Evolutionary conservation across 176 grass and related monocot genomes (phyloP).

Genomic region (Carex littledalei): DNA sequence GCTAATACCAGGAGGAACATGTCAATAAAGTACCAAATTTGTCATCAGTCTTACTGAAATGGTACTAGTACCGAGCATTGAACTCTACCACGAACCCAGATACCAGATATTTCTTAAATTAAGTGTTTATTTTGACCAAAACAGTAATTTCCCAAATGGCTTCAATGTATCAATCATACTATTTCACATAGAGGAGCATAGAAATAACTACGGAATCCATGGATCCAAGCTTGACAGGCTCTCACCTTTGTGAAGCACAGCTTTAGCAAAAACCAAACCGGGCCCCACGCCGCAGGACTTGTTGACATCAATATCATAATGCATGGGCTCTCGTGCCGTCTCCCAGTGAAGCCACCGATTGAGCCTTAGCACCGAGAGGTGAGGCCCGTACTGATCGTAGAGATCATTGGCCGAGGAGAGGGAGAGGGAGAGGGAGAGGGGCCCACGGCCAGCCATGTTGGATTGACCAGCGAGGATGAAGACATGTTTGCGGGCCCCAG

Average conservation of each 20-base stretch:
- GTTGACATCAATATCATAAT: conserved; percentile 78
- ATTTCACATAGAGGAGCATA: not conserved
- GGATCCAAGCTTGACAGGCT: not conserved
- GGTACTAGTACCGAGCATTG: not conserved
- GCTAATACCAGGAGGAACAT: not conserved
- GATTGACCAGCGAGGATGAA: conserved; percentile 87
- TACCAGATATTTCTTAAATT: not conserved
- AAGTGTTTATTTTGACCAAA: not conserved
- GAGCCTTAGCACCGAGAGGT: conserved; percentile 59
- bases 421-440: not conserved
- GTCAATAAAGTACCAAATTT: not conserved
- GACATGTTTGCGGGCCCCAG: conserved; percentile 39
- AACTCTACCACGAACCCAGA: not conserved
- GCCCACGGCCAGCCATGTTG: conserved; percentile 96
- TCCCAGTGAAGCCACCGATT: conserved; percentile 47
- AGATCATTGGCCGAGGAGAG: not conserved
- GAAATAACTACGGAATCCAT: not conserved
- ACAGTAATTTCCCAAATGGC: not conserved
- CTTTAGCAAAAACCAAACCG: conserved; percentile 68
- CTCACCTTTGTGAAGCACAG: conserved; percentile 29
- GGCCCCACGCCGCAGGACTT: conserved; percentile 86
- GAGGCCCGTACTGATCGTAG: conserved; percentile 30
- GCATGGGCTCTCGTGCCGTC: conserved; percentile 57
- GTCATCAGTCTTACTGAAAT: not conserved
- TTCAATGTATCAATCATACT: not conserved